Percentiles rank a stretch among this genome's conserved stretches.
phyloP scores from a whole-genome alignment of 2,329 filamentous ascomycete species.

The Colletotrichum sp. region DNA sequence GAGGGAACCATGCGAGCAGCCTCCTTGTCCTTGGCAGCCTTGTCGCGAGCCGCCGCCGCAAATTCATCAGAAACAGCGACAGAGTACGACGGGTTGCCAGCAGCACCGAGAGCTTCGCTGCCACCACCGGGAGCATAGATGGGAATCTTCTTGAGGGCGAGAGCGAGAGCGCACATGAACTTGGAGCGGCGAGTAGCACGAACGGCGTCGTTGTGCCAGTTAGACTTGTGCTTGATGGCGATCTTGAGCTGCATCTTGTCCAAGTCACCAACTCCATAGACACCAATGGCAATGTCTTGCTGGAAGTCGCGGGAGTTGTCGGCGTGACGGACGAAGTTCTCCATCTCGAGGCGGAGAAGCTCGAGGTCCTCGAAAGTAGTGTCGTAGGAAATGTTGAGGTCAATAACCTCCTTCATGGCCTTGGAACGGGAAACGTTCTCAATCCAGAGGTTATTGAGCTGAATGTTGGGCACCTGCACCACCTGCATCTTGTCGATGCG shows the following conservation, averaged over 20 bases:
- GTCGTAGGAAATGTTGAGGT: slow-evolving; percentile 82
- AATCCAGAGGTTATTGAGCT: slow-evolving; percentile 91
- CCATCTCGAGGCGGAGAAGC: slow-evolving; percentile 82
- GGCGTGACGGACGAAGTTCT: slow-evolving; percentile 79
- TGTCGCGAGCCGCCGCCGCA: slow-evolving; percentile 65
- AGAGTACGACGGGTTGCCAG: slow-evolving; percentile 80
- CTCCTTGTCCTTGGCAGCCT: slow-evolving; percentile 65
- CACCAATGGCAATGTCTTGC: slow-evolving; percentile 78
- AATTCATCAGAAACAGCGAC: slow-evolving; percentile 75
- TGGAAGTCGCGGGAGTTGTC: slow-evolving; percentile 94
- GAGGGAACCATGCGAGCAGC: slow-evolving; percentile 68
- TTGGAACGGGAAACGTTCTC: slow-evolving; percentile 93
- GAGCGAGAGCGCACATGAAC: slow-evolving; percentile 92
- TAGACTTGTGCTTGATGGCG: slow-evolving; percentile 89
- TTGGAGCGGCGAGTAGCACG: slow-evolving; percentile 85
- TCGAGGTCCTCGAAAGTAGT: slow-evolving; percentile 91
- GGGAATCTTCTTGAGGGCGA: slow-evolving; percentile 85
- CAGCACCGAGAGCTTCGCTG: slow-evolving; percentile 62
- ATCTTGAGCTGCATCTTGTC: slow-evolving; percentile 86
- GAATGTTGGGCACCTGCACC: slow-evolving; percentile 84
- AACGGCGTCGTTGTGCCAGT: slow-evolving; percentile 87
- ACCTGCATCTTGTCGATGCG: slow-evolving; percentile 82
- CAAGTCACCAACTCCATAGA: slow-evolving; percentile 80
- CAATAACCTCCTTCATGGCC: slow-evolving; percentile 86
- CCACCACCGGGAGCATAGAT: slow-evolving; percentile 84